Evolutionary conservation across 1,139 yeast species (phyloP).

Genomic region (Starmera stellimalicola): DNA sequence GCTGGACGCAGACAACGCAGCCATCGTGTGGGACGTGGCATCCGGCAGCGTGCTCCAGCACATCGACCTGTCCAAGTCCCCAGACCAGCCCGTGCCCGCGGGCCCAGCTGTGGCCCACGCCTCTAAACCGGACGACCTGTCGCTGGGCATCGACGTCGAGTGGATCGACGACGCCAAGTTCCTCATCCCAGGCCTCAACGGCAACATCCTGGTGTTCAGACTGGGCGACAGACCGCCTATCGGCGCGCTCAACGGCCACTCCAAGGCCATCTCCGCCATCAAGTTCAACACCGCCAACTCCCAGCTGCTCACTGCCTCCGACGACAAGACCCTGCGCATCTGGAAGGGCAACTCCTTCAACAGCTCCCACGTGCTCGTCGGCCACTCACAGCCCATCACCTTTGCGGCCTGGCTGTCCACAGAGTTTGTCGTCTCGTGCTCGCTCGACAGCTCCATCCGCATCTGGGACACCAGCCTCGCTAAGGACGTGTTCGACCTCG

Average conservation of each 20-base stretch:
- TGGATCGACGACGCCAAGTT: conserved; percentile 71
- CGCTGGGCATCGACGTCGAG: conserved; percentile 40
- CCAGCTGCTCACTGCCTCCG: conserved; percentile 65
- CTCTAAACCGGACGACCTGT: conserved; percentile 1
- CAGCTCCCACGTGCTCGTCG: conserved; percentile 30
- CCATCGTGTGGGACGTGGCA: conserved; percentile 45
- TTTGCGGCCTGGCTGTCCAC: conserved; percentile 43
- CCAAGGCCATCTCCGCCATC: conserved; percentile 47
- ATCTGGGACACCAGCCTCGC: conserved; percentile 56
- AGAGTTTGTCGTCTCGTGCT: conserved; percentile 32
- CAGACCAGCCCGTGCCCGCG: conserved; percentile 1
- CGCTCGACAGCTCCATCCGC: conserved; percentile 64
- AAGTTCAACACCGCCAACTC: conserved; percentile 42
- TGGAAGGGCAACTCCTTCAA: conserved; percentile 62
- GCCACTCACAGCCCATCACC: conserved; percentile 51
- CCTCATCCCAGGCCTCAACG: conserved; percentile 54
- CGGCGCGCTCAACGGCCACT: conserved; percentile 64
- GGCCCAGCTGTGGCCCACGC: conserved; percentile 1
- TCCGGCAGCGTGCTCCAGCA: conserved; percentile 40
- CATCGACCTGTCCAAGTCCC: conserved; percentile 22
- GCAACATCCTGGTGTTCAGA: conserved; percentile 50
- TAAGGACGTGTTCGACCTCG: conserved; percentile 26
- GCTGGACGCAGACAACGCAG: conserved; percentile 26
- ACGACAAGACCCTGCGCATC: conserved; percentile 60
- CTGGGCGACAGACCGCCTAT: conserved; percentile 42